phyloP scores from a whole-genome alignment of 768 basidiomycete genomes.

The Xerocomellus chrysenteron region DNA sequence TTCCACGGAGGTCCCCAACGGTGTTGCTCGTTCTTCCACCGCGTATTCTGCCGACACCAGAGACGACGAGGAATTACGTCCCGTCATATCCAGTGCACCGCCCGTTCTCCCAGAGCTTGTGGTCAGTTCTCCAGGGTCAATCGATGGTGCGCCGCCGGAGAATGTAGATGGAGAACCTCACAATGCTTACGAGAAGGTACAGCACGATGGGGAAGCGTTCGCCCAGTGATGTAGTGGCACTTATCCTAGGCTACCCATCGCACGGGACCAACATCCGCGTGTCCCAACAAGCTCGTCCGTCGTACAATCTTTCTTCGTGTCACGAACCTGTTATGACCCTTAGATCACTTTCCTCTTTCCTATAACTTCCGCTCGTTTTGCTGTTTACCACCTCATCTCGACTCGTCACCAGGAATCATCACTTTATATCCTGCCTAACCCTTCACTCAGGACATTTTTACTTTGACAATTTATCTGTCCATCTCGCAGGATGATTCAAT shows the following conservation, averaged over 20 bases:
- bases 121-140: conserved; percentile 34
- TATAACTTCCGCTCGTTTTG: conserved; percentile 20
- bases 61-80: conserved; percentile 26
- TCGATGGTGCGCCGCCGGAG: conserved; percentile 26
- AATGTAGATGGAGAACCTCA: conserved; percentile 14
- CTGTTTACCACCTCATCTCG: neutral
- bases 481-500: neutral
- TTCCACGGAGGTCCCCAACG: conserved; percentile 24
- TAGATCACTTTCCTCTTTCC: neutral
- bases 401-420: neutral
- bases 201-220: conserved; percentile 22
- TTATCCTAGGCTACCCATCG: neutral
- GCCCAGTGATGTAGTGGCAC: conserved; percentile 13
- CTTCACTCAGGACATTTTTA: neutral
- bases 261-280: neutral
- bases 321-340: neutral
- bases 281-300: neutral
- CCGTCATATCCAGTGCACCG: conserved; percentile 27
- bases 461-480: neutral
- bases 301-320: neutral
- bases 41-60: conserved; percentile 31
- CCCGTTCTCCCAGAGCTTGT: conserved; percentile 36
- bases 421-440: conserved; percentile 8
- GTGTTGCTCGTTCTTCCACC: conserved; percentile 27
- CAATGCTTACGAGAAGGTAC: conserved; percentile 17